A percentile compares a stretch with the other conserved stretches of the same genome.
phyloP scores from a whole-genome alignment of 805 yeast genomes.

The Pachysolen tannophilus region DNA sequence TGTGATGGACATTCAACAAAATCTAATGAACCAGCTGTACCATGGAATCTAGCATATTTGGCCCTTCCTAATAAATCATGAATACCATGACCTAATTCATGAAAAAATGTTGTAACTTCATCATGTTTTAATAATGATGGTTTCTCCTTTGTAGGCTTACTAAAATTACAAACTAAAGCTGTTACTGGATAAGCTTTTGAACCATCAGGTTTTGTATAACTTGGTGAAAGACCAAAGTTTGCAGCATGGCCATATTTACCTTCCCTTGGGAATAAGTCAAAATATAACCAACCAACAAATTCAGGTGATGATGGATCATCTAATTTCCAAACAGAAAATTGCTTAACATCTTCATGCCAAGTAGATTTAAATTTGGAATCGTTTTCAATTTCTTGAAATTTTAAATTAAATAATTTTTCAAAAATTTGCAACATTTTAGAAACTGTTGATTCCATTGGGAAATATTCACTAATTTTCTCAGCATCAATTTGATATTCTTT shows the following conservation, averaged over 20 bases:
- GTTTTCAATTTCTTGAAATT: slow-evolving; percentile 45
- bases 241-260: slow-evolving; percentile 91
- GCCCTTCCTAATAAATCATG: slow-evolving; percentile 70
- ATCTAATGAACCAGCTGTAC: slow-evolving; percentile 74
- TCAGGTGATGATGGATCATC: slow-evolving; percentile 40
- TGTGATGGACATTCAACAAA: slow-evolving; percentile 92
- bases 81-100: slow-evolving; percentile 85
- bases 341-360: slow-evolving; percentile 79
- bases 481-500: slow-evolving; percentile 66
- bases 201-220: slow-evolving; percentile 43
- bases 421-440: slow-evolving; percentile 63
- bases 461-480: slow-evolving; percentile 64
- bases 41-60: slow-evolving; percentile 59
- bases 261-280: slow-evolving; percentile 79
- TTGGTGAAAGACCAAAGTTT: slow-evolving; percentile 60
- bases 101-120: slow-evolving; percentile 81
- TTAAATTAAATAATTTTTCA: slow-evolving; percentile 60
- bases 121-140: slow-evolving; percentile 71
- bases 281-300: slow-evolving; percentile 72
- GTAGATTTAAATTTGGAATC: slow-evolving; percentile 31
- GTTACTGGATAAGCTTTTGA: slow-evolving; percentile 57
- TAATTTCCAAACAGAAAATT: slow-evolving; percentile 62
- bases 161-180: slow-evolving; percentile 77
- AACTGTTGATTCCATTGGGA: slow-evolving; percentile 65
- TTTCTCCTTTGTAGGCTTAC: slow-evolving; percentile 60